A percentile compares a stretch with the other conserved stretches of the same genome.
These are phyloP conservation scores for Fusarium abutilonis DNA, from an alignment of 2,329 filamentous ascomycete species.

Conservation along the genomic window DNA sequence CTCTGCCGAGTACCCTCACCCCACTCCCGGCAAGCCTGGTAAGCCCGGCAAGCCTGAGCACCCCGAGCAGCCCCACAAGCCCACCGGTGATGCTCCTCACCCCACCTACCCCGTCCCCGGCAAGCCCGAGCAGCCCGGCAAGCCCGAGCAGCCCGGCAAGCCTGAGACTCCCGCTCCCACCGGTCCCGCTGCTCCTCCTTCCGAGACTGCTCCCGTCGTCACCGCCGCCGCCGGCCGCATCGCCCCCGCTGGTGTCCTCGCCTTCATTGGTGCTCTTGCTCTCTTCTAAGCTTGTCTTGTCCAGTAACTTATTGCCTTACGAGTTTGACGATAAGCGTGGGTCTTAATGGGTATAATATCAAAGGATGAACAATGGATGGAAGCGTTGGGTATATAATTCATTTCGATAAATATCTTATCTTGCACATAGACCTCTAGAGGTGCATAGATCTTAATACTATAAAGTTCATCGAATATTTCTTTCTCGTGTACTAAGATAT, in stretches of 20 bases:
- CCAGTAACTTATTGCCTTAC: slow-evolving; percentile 5
- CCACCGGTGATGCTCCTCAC: slow-evolving; percentile 24
- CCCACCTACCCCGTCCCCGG: slow-evolving; percentile 10
- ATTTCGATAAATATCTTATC: slow-evolving; percentile 18
- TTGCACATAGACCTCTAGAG: slow-evolving; percentile 34
- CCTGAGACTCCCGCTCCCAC: background rate
- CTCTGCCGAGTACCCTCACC: no score
- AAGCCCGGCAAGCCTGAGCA: no score
- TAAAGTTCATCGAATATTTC: slow-evolving; percentile 10
- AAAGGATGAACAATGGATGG: slow-evolving; percentile 27
- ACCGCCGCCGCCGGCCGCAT: slow-evolving; percentile 63
- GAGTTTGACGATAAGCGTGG: slow-evolving; percentile 13
- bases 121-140: slow-evolving; percentile 1
- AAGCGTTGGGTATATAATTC: slow-evolving; percentile 38
- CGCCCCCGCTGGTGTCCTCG: slow-evolving; percentile 54
- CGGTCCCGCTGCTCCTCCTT: slow-evolving; percentile 2
- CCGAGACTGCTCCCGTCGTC: slow-evolving; percentile 62
- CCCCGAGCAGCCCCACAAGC: slow-evolving; percentile 50
- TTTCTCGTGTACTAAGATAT: no score
- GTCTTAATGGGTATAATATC: slow-evolving; percentile 30
- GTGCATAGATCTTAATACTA: slow-evolving; percentile 36
- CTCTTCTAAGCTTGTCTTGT: slow-evolving; percentile 63
- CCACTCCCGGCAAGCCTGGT: no score
- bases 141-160: slow-evolving; percentile 22
- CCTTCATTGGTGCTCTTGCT: slow-evolving; percentile 67